Conservation (phyloP, 352 stramenopile species). For the Globisporangium radiosum region DNA sequence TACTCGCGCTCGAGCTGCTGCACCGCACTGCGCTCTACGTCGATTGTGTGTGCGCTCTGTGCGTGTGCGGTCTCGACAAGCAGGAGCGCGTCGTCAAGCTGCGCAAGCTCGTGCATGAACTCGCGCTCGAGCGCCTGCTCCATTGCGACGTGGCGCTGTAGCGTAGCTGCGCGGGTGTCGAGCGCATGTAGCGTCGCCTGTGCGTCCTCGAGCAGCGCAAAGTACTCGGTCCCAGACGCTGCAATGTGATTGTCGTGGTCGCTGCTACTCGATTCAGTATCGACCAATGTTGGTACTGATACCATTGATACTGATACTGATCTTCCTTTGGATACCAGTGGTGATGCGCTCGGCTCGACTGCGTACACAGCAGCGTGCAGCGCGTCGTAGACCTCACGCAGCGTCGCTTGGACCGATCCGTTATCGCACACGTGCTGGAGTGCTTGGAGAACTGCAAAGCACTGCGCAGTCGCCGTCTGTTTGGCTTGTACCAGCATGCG, state of each 20-base stretch:
- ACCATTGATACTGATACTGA: too few species aligned
- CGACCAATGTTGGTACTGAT: too few species aligned
- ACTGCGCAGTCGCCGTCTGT: constrained; percentile 18
- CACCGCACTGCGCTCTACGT: constrained; percentile 30
- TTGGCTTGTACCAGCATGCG: constrained; percentile 3
- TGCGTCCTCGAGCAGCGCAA: constrained; percentile 16
- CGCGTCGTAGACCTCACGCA: constrained; percentile 18
- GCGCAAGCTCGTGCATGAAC: constrained; percentile 20
- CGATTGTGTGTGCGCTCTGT: constrained; percentile 27
- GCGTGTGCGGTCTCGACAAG: constrained; percentile 21
- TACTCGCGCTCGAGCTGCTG: constrained; percentile 47
- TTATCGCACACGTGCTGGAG: constrained; percentile 17
- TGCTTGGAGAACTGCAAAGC: constrained; percentile 23
- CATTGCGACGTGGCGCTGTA: constrained; percentile 36
- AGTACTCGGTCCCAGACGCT: constrained; percentile 11
- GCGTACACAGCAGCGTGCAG: constrained; percentile 19
- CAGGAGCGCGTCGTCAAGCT: constrained; percentile 32
- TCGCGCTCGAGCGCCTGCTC: constrained; percentile 37
- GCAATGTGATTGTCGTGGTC: not conserved
- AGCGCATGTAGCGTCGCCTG: constrained; percentile 13
- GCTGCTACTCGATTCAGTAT: not conserved
- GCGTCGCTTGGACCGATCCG: constrained; percentile 22
- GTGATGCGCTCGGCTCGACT: too few species aligned
- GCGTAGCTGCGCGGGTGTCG: constrained; percentile 8
- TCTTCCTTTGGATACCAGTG: too few species aligned